Base-by-base conservation (phyloP, 208 protist species). In the Crithidia thermophila region DNA sequence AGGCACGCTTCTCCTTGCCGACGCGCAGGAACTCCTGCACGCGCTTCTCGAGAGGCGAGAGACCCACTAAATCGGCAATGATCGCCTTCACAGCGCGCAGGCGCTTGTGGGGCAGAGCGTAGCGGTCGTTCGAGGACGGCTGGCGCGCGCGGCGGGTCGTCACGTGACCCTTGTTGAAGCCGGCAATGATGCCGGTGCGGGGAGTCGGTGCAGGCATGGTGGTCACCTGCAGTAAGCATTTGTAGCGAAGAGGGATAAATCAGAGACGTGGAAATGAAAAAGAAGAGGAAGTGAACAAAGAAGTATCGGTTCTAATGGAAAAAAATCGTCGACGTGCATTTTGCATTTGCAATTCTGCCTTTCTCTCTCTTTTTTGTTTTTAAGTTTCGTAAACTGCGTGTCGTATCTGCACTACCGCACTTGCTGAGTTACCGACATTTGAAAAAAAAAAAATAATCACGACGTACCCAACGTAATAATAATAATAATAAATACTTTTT, bases 1-100 rank as follows among this genome's bases (percentile, higher is more conserved):
- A 83, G 45, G 95, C 95, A 65, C 94, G 90, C 90, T 98, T 98
- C 75, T 98, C 95, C 87, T 95, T 96, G 28, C 93, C 93, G 20
- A 98, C 91, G 62, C 94, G 96, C 62, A 98, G 85, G 64, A 98
- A 77, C 88, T 98, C 95, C 81, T 91, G 88, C 46, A 96, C 87
- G 50, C 95, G 93, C 79, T 82, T 91, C 75, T 98, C 95, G 59
- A 97, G 83, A 16, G 95, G 95, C n/a, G 90, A 86, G n/a, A 90
- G 80, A 67, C 95, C 95, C 25, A 94, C 91, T 23, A 98, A 75
- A 46, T 98, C 92, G 31, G 79, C 81, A 50, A 97, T 93, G 78
- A 97, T 91, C 23, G 85, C 85, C 88, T 97, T 97, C 45, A 97
- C 90, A 50, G 89, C 92, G 60, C 88, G 89, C 71, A 94, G 88